Evolutionary conservation across 805 yeast species (phyloP).

Genomic region (Blastobotrys peoriensis): DNA sequence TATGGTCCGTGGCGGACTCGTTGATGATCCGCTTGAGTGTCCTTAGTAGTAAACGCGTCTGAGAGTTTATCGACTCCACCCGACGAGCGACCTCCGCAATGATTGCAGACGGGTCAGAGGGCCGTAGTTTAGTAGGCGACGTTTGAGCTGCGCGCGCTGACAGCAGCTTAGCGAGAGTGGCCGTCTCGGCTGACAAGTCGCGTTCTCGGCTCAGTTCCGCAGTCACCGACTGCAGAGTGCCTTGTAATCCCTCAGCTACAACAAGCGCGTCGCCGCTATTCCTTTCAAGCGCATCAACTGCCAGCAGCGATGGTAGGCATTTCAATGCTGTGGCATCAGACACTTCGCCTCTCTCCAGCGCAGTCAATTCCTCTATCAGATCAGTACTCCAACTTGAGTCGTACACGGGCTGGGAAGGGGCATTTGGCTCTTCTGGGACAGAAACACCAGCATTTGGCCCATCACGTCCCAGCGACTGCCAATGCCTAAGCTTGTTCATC

Average conservation of each 20-base stretch:
- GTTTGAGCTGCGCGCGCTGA: background rate
- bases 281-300: background rate
- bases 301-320: slow-evolving; percentile 3
- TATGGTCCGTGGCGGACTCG: background rate
- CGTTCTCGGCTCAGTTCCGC: background rate
- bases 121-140: background rate
- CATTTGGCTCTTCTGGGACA: no score
- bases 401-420: no score
- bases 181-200: background rate
- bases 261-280: background rate
- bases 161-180: background rate
- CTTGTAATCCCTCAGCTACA: background rate
- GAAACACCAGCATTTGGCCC: no score
- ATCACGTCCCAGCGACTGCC: no score
- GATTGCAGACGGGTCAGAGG: background rate
- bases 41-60: background rate
- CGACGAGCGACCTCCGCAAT: background rate
- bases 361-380: background rate
- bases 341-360: background rate
- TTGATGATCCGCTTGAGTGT: background rate
- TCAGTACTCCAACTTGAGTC: no score
- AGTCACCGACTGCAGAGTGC: background rate
- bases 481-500: no score
- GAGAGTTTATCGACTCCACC: background rate
- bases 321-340: background rate